Evolutionary conservation across 108 stramenopile genomes (phyloP).

Genomic region (Skeletonema marinoi): DNA sequence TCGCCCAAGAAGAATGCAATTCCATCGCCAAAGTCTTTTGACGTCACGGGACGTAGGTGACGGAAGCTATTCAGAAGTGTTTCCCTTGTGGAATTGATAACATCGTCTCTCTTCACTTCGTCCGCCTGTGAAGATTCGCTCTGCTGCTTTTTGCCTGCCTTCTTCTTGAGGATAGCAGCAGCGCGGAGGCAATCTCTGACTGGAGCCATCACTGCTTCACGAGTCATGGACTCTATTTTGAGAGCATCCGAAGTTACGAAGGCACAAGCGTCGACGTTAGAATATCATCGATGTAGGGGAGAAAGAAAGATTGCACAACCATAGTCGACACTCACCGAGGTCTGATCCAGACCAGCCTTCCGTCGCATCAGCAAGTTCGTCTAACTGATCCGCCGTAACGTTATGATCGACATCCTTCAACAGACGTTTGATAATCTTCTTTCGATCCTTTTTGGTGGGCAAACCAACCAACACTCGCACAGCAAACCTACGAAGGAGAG

Average conservation of each 20-base stretch:
- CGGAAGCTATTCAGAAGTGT: conserved; percentile 61
- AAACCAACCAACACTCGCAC: conserved; percentile 72
- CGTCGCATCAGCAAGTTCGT: conserved; percentile 53
- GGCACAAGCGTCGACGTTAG: background rate
- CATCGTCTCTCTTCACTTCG: conserved; percentile 15
- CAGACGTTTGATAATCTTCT: conserved; percentile 58
- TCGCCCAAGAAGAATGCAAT: conserved; percentile 58
- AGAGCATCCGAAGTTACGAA: background rate
- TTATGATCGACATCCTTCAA: conserved; percentile 61
- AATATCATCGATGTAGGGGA: background rate
- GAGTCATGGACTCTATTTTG: conserved; percentile 65
- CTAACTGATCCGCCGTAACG: conserved; percentile 51
- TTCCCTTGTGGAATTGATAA: conserved; percentile 32
- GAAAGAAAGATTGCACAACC: background rate
- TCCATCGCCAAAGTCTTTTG: conserved; percentile 65
- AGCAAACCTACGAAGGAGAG: conserved; percentile 79
- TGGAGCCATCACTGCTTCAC: conserved; percentile 88
- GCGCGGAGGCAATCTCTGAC: conserved; percentile 77
- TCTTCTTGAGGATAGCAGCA: conserved; percentile 60
- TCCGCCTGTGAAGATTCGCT: conserved; percentile 36
- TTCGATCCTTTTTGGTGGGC: conserved; percentile 63
- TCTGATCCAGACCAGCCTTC: conserved; percentile 80
- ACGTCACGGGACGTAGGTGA: conserved; percentile 61
- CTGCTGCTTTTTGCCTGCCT: conserved; percentile 39
- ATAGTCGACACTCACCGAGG: background rate